phyloP scores from a whole-genome alignment of 768 basidiomycete genomes.

The Boletus rex-veris region DNA sequence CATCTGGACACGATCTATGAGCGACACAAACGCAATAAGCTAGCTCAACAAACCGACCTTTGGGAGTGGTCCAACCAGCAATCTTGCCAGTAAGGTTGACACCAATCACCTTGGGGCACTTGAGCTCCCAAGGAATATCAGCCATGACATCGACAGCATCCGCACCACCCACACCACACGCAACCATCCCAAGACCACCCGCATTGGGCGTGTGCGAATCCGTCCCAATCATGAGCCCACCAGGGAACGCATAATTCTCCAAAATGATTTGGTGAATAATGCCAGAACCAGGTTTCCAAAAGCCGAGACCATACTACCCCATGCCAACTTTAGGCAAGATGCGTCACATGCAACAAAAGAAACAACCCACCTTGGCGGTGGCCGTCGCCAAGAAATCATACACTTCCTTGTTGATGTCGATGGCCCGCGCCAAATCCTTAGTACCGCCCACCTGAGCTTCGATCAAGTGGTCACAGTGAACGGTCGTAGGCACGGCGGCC shows the following conservation, averaged over 20 bases:
- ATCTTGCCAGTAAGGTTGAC: constrained; percentile 96
- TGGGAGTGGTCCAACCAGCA: constrained; percentile 95
- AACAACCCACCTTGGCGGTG: constrained; percentile 72
- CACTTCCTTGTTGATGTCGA: constrained; percentile 95
- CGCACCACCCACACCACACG: constrained; percentile 98
- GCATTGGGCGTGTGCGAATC: constrained; percentile 99
- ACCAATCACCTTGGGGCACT: constrained; percentile 99
- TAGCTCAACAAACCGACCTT: constrained; percentile 51
- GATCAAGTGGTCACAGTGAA: constrained; percentile 99
- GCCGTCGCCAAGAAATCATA: constrained; percentile 99
- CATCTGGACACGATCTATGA: constrained; percentile 50
- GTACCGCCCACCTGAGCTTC: constrained; percentile 94
- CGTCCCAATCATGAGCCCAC: constrained; percentile 99
- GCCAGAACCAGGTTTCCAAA: constrained; percentile 99
- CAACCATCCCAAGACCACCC: constrained; percentile 98
- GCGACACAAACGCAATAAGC: background rate
- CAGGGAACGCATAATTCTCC: constrained; percentile 99
- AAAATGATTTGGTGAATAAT: constrained; percentile 99
- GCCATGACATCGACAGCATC: constrained; percentile 99
- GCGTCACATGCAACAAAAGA: background rate
- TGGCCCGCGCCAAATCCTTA: constrained; percentile 90
- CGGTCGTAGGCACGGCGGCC: constrained; percentile 95
- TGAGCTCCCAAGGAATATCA: constrained; percentile 96
- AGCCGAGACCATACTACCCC: constrained; percentile 89
- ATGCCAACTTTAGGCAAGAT: background rate